phyloP scores from a whole-genome alignment of 192 early-diverging fungal genomes.

The Obelidium mucronatum region DNA sequence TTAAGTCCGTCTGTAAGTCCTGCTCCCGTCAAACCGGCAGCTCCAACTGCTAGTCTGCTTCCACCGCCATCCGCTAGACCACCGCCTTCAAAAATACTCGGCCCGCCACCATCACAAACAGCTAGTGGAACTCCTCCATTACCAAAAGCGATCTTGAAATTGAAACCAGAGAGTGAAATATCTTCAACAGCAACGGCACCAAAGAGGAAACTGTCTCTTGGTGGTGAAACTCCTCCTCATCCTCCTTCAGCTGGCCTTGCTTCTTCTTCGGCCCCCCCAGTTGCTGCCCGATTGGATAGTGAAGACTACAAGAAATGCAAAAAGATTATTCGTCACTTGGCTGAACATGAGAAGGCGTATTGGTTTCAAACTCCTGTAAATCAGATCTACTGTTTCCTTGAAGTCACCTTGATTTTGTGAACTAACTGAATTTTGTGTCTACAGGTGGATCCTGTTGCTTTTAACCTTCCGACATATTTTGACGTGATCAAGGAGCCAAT shows the following conservation, averaged over 20 bases:
- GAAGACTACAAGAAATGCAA: constrained; percentile 42
- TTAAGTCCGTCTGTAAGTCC: background rate
- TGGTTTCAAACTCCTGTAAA: constrained; percentile 51
- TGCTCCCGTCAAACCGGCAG: background rate
- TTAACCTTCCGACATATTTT: constrained; percentile 88
- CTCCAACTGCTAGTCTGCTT: too few species aligned
- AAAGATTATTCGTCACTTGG: constrained; percentile 41
- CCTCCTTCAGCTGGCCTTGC: too few species aligned
- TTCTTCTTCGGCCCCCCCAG: background rate
- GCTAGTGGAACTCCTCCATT: background rate
- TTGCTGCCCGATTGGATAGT: background rate
- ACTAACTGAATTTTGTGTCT: constrained; percentile 48
- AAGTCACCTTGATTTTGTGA: constrained; percentile 8
- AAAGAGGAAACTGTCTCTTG: constrained; percentile 22
- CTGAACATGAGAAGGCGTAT: constrained; percentile 20
- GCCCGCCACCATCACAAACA: background rate
- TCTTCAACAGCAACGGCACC: background rate
- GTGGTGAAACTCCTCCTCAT: constrained; percentile 13
- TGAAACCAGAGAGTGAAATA: constrained; percentile 21
- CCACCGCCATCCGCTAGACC: background rate
- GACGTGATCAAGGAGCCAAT: constrained; percentile 86
- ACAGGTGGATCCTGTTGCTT: constrained; percentile 77
- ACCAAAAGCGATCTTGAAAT: constrained; percentile 14
- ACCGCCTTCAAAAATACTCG: background rate
- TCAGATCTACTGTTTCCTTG: background rate